A percentile compares a stretch with the other conserved stretches of the same genome.
Conservation (phyloP, 2,329 filamentous ascomycete genomes). For the Annulohypoxylon truncatum region DNA sequence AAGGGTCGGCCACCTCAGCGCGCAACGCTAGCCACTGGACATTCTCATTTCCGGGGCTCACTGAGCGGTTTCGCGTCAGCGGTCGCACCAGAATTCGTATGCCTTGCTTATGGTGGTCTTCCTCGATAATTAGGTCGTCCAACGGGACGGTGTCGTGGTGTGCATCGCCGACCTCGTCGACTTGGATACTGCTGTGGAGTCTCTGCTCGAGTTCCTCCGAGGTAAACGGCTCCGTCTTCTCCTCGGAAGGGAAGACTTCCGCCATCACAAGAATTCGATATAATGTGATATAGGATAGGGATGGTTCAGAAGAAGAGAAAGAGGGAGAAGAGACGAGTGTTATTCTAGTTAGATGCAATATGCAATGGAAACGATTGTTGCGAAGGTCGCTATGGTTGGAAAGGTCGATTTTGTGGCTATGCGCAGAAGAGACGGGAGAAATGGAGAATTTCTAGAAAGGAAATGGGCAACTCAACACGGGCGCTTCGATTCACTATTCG, state of each 20-base stretch:
- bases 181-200: slow-evolving; percentile 57
- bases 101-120: slow-evolving; percentile 64
- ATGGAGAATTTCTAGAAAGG: slow-evolving; percentile 26
- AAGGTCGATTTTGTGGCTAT: slow-evolving; percentile 19
- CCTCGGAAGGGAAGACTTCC: slow-evolving; percentile 59
- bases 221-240: slow-evolving; percentile 70
- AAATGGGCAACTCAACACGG: slow-evolving; percentile 39
- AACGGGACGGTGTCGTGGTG: slow-evolving; percentile 62
- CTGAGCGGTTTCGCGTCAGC: slow-evolving; percentile 63
- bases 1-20: slow-evolving; percentile 63
- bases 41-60: slow-evolving; percentile 67
- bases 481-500: slow-evolving; percentile 35
- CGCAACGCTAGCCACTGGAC: slow-evolving; percentile 68
- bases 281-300: background rate
- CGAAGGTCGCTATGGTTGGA: slow-evolving; percentile 20
- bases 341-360: slow-evolving; percentile 32
- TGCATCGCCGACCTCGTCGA: slow-evolving; percentile 56
- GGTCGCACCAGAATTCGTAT: slow-evolving; percentile 69
- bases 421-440: slow-evolving; percentile 30
- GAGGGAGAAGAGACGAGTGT: slow-evolving; percentile 9
- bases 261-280: slow-evolving; percentile 55
- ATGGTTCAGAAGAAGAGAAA: slow-evolving; percentile 12
- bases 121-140: slow-evolving; percentile 63
- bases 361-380: slow-evolving; percentile 1
- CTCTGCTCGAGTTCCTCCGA: slow-evolving; percentile 66